A percentile compares a stretch with the other conserved stretches of the same genome.
Evolutionary conservation across 2,329 filamentous ascomycete species (phyloP).

Genomic region (Epichloe aotearoae): DNA sequence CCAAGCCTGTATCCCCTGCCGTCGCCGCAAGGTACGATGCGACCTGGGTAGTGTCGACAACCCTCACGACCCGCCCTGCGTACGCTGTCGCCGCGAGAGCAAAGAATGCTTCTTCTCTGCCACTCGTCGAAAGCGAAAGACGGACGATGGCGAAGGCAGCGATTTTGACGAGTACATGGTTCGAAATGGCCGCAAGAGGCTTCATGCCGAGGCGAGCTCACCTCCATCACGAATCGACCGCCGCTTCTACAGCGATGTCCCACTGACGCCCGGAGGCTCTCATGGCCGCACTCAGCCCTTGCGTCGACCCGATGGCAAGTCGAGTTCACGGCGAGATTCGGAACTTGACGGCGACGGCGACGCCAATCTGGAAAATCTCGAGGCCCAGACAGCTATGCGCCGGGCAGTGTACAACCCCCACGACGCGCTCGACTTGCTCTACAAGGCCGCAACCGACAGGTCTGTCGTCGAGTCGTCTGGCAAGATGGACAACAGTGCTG

Average conservation of each 20-base stretch:
- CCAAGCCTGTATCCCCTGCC: conserved; percentile 50
- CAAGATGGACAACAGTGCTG: conserved; percentile 5
- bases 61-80: conserved; percentile 85
- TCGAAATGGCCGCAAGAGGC: conserved; percentile 60
- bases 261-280: conserved; percentile 51
- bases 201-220: conserved; percentile 34
- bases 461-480: conserved; percentile 20
- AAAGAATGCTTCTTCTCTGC: conserved; percentile 97
- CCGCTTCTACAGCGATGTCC: conserved; percentile 37
- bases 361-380: conserved; percentile 49
- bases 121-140: conserved; percentile 83
- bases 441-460: conserved; percentile 67
- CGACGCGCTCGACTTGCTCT: conserved; percentile 81
- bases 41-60: conserved; percentile 72
- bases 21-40: conserved; percentile 48
- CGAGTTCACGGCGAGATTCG: conserved; percentile 15
- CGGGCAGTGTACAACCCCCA: conserved; percentile 77
- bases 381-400: conserved; percentile 52
- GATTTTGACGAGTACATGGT: conserved; percentile 54
- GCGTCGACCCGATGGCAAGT: conserved; percentile 39
- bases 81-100: conserved; percentile 83
- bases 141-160: conserved; percentile 40
- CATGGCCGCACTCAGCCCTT: conserved; percentile 54
- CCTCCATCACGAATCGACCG: conserved; percentile 26
- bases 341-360: conserved; percentile 42